Percentiles rank a stretch among this genome's conserved stretches.
phyloP scores from a whole-genome alignment of 2,329 filamentous ascomycete species.

The Falciphora oryzae region DNA sequence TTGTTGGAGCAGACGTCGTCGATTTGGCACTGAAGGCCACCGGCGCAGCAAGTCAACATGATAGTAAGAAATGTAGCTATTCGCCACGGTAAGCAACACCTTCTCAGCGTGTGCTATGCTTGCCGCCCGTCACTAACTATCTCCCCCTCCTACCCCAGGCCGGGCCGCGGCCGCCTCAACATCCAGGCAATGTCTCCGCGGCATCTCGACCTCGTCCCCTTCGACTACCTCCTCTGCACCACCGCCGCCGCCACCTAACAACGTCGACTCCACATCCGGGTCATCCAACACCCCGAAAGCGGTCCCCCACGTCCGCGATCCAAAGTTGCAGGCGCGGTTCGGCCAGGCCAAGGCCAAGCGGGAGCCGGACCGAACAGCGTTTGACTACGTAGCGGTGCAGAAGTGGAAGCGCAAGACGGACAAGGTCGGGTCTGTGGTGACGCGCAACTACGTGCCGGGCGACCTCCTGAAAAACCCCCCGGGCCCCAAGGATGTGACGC shows the following conservation, averaged over 20 bases:
- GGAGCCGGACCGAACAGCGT: constrained; percentile 23
- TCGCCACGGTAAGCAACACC: constrained; percentile 44
- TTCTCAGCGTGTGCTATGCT: neutral
- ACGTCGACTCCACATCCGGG: neutral
- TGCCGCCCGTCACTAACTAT: constrained; percentile 19
- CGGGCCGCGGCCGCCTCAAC: constrained; percentile 40
- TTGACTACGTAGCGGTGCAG: constrained; percentile 29
- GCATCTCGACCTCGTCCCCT: constrained; percentile 29
- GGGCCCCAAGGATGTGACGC: constrained; percentile 70
- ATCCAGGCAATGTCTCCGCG: constrained; percentile 28
- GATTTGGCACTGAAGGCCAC: neutral
- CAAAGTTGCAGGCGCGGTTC: constrained; percentile 10
- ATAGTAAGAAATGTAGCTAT: constrained; percentile 48
- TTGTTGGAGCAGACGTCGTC: neutral
- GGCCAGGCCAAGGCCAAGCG: constrained; percentile 4
- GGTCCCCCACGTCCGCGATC: constrained; percentile 1
- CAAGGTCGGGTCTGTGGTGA: constrained; percentile 42
- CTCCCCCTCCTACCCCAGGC: constrained; percentile 33
- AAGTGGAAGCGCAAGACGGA: constrained; percentile 40
- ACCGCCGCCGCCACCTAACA: constrained; percentile 15
- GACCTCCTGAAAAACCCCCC: constrained; percentile 68
- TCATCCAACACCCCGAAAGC: neutral
- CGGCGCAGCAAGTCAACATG: constrained; percentile 34
- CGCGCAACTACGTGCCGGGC: constrained; percentile 56
- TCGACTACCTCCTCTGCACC: constrained; percentile 21